Base-by-base conservation (phyloP, 768 basidiomycete species). In the Pulveroboletus sp. region DNA sequence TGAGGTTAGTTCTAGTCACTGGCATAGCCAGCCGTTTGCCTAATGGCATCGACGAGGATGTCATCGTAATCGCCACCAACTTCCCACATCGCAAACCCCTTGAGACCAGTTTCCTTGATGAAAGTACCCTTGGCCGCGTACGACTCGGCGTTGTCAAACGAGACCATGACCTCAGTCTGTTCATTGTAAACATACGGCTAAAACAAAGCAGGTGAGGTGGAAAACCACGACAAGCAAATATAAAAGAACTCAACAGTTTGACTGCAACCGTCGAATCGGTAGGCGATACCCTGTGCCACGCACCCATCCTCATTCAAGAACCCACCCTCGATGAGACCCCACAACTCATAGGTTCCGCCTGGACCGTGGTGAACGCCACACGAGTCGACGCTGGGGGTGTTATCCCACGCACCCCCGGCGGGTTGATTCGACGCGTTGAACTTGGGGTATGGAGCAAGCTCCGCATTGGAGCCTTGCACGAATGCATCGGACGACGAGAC, bases 11-110 rank as follows among this genome's bases (percentile, higher is more conserved):
- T n/a, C n/a, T n/a, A n/a, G n/a, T n/a, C n/a, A n/a, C n/a, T n/a
- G n/a, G n/a, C n/a, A n/a, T n/a, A 45, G 21, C 56, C 60, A 29
- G 43, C 47, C 0, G 52, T n/a, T 19, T 0, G 1, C 17, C 53
- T 56, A 20, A 87, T 84, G 6, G 86, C 70, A 62, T 85, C 72
- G 5, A 88, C 69, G 38, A 89, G 69, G 17, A 77, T 72, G 57
- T 87, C 73, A n/a, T 80, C 53, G 43, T 67, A 74, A 60, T 87
- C 87, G 5, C 83, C 83, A 23, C 78, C 83, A 38, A 82, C 77
- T 60, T 88, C 82, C 85, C 85, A 88, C 66, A 84, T 78, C 1
- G 80, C 69, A 63, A 88, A 88, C 4, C 87, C 87, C 48, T 68
- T 71, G 16, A 90, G 66, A 7, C 76, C 77, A 13, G 64, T 65